Evolutionary conservation across 2,329 filamentous ascomycete genomes (phyloP), one percentile per base, ranked within the genome.

Genomic region (Alternaria burnsii): DNA sequence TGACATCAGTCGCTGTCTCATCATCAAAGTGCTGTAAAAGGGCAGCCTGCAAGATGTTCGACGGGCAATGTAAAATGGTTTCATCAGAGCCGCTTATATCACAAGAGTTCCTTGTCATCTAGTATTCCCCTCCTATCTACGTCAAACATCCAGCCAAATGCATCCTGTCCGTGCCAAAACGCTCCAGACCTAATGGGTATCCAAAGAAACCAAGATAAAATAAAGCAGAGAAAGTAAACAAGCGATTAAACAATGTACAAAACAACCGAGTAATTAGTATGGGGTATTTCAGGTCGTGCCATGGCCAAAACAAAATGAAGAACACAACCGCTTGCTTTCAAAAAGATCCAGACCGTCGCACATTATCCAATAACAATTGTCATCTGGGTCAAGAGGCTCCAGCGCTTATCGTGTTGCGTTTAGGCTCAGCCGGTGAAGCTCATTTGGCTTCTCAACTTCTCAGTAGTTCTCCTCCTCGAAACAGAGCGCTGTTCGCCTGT

Each of bases 381-480:
- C 32, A 18, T 50, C 46, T 24, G 34, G 32, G 46, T 9, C 22
- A 18, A 32, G 16, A 50, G n/a, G 20, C 6, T 50, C 30, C 46
- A 24, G 30, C 46, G 24, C 32, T 38, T 9, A 7, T n/a, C 22
- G 46, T 50, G 20, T 36, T 38, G 10, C 36, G 46, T 50, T 5
- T 24, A 16, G 41, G 44, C 5, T 58, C 41, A 59, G 34, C 28
- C 41, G 11, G 60, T 36, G 40, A 65, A 65, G 40, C 56, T 60
- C 20, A 67, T 51, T 32, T 66, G 59, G 38, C 55, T 63, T 26
- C 56, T 57, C 56, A 69, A n/a, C 38, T 58, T 63, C 32, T 71
- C 69, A 1, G 67, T 62, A 8, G 65, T 68, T 12, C 67, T 58
- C 26, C 65, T 55, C 22, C 68, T 48, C 5, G 66, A 64, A 12